Conservation (phyloP, 2,329 filamentous ascomycete species). For the Venturia effusa region DNA sequence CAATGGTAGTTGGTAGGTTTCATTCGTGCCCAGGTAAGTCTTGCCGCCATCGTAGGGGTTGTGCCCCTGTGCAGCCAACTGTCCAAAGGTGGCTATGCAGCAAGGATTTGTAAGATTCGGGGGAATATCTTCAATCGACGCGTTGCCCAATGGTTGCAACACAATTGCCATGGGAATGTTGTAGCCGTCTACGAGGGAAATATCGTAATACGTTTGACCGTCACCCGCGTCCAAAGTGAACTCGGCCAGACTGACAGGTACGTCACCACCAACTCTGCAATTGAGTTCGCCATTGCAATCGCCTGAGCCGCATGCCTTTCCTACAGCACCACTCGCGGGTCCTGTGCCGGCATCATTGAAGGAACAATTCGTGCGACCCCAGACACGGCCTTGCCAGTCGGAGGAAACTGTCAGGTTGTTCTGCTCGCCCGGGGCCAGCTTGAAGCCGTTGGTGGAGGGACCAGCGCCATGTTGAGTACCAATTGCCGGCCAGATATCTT, state of each 20-base stretch:
- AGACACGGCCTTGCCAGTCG: slow-evolving; percentile 72
- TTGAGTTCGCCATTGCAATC: slow-evolving; percentile 63
- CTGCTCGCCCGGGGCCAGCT: slow-evolving; percentile 47
- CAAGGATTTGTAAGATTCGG: slow-evolving; percentile 67
- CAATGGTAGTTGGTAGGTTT: slow-evolving; percentile 50
- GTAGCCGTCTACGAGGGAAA: slow-evolving; percentile 77
- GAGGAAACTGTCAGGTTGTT: slow-evolving; percentile 54
- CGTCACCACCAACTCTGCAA: slow-evolving; percentile 58
- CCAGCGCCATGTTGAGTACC: slow-evolving; percentile 61
- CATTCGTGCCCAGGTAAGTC: slow-evolving; percentile 49
- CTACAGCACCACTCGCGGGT: slow-evolving; percentile 34
- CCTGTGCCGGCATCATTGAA: slow-evolving; percentile 54
- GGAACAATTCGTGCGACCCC: slow-evolving; percentile 76
- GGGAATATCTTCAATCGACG: slow-evolving; percentile 50
- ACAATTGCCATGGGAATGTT: slow-evolving; percentile 59
- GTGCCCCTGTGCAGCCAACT: slow-evolving; percentile 37
- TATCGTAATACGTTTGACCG: slow-evolving; percentile 69
- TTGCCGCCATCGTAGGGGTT: slow-evolving; percentile 32
- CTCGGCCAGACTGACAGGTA: slow-evolving; percentile 68
- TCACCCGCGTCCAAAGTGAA: slow-evolving; percentile 63
- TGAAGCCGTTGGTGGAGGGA: slow-evolving; percentile 58
- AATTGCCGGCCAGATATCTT: slow-evolving; percentile 67
- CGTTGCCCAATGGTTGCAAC: slow-evolving; percentile 42
- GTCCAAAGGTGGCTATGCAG: slow-evolving; percentile 61
- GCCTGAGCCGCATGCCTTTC: slow-evolving; percentile 57